Base-by-base conservation (phyloP, 2,329 filamentous ascomycete genomes). In the Neofusicoccum parvum region DNA sequence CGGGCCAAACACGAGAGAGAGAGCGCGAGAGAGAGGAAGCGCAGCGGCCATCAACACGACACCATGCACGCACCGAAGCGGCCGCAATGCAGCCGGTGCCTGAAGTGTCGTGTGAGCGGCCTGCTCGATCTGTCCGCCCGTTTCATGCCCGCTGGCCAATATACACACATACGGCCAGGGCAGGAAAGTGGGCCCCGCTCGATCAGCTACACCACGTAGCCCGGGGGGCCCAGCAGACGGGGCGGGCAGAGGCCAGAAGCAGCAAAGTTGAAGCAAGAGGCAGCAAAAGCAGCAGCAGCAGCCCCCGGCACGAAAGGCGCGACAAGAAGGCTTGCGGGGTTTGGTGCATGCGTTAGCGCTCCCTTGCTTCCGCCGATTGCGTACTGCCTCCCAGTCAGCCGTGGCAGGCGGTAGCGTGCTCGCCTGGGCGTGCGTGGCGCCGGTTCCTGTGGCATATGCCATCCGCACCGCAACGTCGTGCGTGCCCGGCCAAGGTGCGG, bases 281-380 rank as follows among this genome's bases (percentile, higher is more conserved):
- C 37, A 39, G 37, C 37, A 46, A 43, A 27, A 15, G 36, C 12
- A 36, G 53, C 14, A 32, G n/a, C 17, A 5, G 17, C 46, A 27
- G 27, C 10, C 46, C 17, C 9, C 46, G 46, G 46, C 17, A 23
- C 10, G 48, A 14, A 32, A 51, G 48, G 48, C 48, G 48, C 23
- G 14, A 36, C 23, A 23, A 27, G 6, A 10, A 12, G 54, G 23
- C 41, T 46, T 46, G 54, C 54, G 54, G 54, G 54, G 54, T 43
- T 17, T 46, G 17, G 43, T 46, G 41, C 27, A 20, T 48, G 56
- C 56, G 17, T 60, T 60, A 60, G 56, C 56, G 56, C 41, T 58
- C 56, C 56, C 56, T 60, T 60, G 43, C 56, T 48, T 60, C 56
- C 56, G 56, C 54, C 41, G 54, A 43, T 59, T 59, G 54, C 54